Base-by-base conservation (phyloP, 106 monocot genomes). In the Iris macrosiphon region DNA sequence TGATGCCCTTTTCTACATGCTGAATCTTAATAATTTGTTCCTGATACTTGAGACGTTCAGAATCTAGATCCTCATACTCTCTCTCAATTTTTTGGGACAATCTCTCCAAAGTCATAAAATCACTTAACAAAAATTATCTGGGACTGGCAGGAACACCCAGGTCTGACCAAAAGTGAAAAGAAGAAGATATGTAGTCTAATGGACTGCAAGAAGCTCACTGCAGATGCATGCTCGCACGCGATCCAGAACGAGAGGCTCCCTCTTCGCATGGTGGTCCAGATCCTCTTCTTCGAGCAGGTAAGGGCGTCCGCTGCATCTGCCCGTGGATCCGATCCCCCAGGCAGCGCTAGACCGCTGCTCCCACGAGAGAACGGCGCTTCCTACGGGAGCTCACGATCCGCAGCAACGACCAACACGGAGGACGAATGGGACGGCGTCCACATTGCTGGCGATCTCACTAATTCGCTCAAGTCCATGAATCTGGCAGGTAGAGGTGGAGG, bases 191-290 rank as follows among this genome's bases (percentile, higher is more conserved):
- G 83, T 40, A 28, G 66, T 13, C 30, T 84, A 24, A 65, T 84
- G 66, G 83, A 84, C 62, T 79, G 74, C 67, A 84, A 63, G 35
- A 75, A 67, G 41, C 79, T 84, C n/a, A 79, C 83, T 0, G 27
- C 60, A 1, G 83, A 84, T 20, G 74, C 78, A 3, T 75, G 78
- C 70, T 48, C 71, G 70, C 83, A 84, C 20, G 83, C 83, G 0
- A 66, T 75, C 17, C 83, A 84, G 70, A 84, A 84, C 38, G 79
- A 75, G 23, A 74, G 70, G n/a, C 83, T 84, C n/a, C 83, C 83
- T 7, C 63, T 84, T 0, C 65, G 83, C 4, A 57, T 73, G 6
- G 74, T 84, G 0, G 83, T 84, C 7, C 79, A 79, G 38, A 51
- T 84, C 20, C 79, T 84, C 49, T 74, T 78, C 63, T 79, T 79